These are phyloP conservation scores for Dothideomycetes sp. DNA, from an alignment of 2,329 filamentous ascomycete genomes.

Conservation along the genomic window DNA sequence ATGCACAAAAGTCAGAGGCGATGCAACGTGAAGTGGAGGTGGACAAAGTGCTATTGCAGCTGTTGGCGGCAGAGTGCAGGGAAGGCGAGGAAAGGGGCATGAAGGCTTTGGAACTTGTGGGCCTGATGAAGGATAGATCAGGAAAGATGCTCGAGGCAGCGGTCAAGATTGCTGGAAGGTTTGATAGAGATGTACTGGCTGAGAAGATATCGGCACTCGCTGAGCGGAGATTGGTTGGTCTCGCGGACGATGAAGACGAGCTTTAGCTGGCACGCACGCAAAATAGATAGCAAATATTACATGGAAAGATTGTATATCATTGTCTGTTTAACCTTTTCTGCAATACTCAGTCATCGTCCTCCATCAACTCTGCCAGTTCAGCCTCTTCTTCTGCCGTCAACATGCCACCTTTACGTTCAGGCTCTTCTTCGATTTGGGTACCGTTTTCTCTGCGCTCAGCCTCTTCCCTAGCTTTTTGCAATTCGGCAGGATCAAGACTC, in stretches of 20 bases:
- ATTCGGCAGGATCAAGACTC: slow-evolving; percentile 56
- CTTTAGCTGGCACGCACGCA: neutral
- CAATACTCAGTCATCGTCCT: slow-evolving; percentile 25
- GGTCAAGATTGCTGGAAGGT: slow-evolving; percentile 77
- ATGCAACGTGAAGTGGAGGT: slow-evolving; percentile 69
- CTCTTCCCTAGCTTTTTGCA: slow-evolving; percentile 46
- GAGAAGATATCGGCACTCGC: slow-evolving; percentile 86
- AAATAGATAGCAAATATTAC: neutral
- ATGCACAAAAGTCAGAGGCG: slow-evolving; percentile 57
- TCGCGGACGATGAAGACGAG: slow-evolving; percentile 47
- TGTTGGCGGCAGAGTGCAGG: slow-evolving; percentile 81
- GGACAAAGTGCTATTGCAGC: slow-evolving; percentile 81
- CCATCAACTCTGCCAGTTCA: slow-evolving; percentile 86
- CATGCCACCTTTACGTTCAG: slow-evolving; percentile 37
- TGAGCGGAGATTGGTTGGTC: slow-evolving; percentile 56
- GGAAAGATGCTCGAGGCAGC: slow-evolving; percentile 90
- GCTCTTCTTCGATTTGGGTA: slow-evolving; percentile 30
- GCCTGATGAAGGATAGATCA: slow-evolving; percentile 71
- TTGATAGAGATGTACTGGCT: slow-evolving; percentile 67
- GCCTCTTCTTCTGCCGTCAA: slow-evolving; percentile 87
- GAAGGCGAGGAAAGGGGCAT: slow-evolving; percentile 89
- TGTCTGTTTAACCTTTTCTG: neutral
- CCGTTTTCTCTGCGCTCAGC: slow-evolving; percentile 42
- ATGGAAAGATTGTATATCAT: neutral
- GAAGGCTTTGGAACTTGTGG: slow-evolving; percentile 86